Conservation (phyloP, 148 eudicot genomes). For the Rhododendron henanense region DNA sequence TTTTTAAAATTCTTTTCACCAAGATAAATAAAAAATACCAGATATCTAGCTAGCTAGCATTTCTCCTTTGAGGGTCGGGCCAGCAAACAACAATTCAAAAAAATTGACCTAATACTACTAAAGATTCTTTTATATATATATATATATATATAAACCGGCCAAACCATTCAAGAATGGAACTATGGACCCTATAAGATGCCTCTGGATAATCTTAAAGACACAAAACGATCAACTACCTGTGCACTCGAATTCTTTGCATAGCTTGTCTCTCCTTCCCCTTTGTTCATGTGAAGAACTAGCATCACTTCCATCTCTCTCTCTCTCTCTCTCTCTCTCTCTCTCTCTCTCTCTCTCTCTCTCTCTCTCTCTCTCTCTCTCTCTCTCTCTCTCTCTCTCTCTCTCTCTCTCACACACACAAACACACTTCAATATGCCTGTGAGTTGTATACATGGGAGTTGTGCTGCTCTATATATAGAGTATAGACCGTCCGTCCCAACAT, state of each 20-base stretch:
- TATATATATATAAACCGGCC: no score
- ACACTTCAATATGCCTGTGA: neutral
- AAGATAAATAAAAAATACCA: neutral
- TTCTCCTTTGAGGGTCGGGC: no score
- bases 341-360: no score
- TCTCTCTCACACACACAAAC: neutral
- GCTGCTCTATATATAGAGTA: neutral
- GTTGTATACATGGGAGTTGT: neutral
- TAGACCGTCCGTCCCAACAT: neutral
- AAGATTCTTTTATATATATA: no score
- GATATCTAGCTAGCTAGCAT: no score
- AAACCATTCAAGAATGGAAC: neutral
- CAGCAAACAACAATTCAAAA: no score
- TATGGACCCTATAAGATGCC: neutral
- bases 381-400: neutral
- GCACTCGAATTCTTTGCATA: constrained; percentile 55
- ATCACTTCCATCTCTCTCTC: constrained; percentile 24
- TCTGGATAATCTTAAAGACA: no score
- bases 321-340: no score
- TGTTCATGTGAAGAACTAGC: constrained; percentile 66
- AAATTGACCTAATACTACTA: no score
- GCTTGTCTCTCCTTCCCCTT: constrained; percentile 59
- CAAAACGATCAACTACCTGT: constrained; percentile 30
- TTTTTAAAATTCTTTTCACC: neutral
- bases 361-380: no score